phyloP scores from a whole-genome alignment of 768 basidiomycete species.

The Stropharia rugosoannulata region DNA sequence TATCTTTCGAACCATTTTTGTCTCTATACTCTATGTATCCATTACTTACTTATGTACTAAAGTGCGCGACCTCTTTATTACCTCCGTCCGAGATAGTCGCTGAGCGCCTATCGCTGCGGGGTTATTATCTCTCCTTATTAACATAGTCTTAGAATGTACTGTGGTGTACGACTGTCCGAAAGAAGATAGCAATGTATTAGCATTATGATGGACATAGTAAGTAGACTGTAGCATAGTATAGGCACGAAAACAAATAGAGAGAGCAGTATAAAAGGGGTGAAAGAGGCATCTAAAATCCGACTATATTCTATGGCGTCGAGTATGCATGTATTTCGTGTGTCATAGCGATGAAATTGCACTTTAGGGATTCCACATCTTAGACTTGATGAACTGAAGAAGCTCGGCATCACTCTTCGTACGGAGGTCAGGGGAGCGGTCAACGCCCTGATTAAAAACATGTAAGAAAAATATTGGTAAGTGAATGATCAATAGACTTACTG shows the following conservation, averaged over 20 bases:
- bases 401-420: conserved; percentile 54
- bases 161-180: no score
- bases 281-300: background rate
- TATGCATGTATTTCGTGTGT: no score
- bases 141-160: no score
- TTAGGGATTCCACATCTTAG: conserved; percentile 74
- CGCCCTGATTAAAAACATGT: conserved; percentile 34
- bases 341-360: background rate
- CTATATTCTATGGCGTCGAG: background rate
- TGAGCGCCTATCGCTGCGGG: no score
- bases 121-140: no score
- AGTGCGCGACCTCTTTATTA: background rate
- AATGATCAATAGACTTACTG: conserved; percentile 39
- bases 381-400: conserved; percentile 50
- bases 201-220: background rate
- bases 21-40: background rate
- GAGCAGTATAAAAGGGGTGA: background rate
- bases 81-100: background rate
- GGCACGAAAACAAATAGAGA: background rate
- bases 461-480: conserved; percentile 4
- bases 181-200: no score
- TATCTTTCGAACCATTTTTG: background rate
- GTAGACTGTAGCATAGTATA: background rate
- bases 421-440: conserved; percentile 55
- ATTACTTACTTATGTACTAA: background rate